These are phyloP conservation scores for Fagus crenata DNA, from an alignment of 306 rosid genomes.

Conservation along the genomic window DNA sequence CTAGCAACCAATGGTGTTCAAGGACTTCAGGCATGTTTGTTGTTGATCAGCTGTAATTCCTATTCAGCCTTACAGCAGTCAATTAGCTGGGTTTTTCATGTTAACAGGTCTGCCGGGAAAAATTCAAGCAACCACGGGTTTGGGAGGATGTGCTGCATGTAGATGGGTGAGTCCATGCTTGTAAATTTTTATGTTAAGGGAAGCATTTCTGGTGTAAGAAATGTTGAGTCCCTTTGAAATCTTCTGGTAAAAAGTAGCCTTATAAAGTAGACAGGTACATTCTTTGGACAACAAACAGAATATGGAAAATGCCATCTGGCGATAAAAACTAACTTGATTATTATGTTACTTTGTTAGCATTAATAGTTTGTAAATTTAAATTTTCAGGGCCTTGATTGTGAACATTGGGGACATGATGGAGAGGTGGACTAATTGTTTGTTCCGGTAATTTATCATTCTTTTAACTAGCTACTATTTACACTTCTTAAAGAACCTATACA, in stretches of 20 bases:
- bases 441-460: slow-evolving; percentile 49
- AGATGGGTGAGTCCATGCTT: slow-evolving; percentile 58
- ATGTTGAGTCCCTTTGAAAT: background rate
- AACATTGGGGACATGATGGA: slow-evolving; percentile 95
- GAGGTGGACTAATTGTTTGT: slow-evolving; percentile 89
- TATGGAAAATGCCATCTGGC: background rate
- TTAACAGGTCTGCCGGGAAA: slow-evolving; percentile 70
- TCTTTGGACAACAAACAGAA: background rate
- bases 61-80: slow-evolving; percentile 17
- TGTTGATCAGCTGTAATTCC: slow-evolving; percentile 10
- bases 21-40: slow-evolving; percentile 73
- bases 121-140: slow-evolving; percentile 62
- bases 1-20: slow-evolving; percentile 65
- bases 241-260: background rate
- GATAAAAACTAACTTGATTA: slow-evolving; percentile 9
- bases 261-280: background rate
- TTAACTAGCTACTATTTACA: slow-evolving; percentile 9
- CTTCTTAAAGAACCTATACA: background rate
- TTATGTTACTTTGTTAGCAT: slow-evolving; percentile 14
- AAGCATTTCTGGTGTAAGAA: background rate
- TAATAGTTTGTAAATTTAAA: slow-evolving; percentile 19
- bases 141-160: slow-evolving; percentile 80
- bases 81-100: slow-evolving; percentile 20
- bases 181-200: slow-evolving; percentile 13
- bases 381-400: slow-evolving; percentile 72